Evolutionary conservation across 352 stramenopile species (phyloP).

Genomic region (Pythium scleroteichum): DNA sequence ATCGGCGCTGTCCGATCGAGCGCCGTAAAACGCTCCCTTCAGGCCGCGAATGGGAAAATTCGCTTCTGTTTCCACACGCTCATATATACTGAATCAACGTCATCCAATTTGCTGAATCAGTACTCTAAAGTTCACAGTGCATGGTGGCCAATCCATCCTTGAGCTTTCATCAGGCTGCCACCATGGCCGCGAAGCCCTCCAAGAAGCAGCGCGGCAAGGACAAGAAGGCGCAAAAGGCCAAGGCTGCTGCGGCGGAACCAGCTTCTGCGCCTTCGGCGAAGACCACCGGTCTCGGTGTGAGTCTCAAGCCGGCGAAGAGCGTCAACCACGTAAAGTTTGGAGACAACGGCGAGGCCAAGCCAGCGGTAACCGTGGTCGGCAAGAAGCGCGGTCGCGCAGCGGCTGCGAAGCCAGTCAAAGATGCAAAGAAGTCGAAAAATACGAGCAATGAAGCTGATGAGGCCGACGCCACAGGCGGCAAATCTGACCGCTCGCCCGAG

Average conservation of each 20-base stretch:
- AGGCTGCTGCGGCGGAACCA: slow-evolving; percentile 2
- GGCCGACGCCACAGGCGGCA: slow-evolving; percentile 39
- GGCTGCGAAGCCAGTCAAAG: slow-evolving; percentile 19
- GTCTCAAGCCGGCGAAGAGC: slow-evolving; percentile 23
- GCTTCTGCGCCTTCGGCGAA: slow-evolving; percentile 2
- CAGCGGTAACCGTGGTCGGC: slow-evolving; percentile 18
- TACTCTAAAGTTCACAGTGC: no score
- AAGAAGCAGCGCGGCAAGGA: slow-evolving; percentile 82
- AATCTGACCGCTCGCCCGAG: slow-evolving; percentile 72
- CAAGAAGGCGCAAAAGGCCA: slow-evolving; percentile 41
- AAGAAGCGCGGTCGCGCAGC: slow-evolving; percentile 51
- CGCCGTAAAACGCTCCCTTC: no score
- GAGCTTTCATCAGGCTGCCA: not conserved
- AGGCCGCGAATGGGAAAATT: no score
- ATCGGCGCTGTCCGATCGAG: no score
- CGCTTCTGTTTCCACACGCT: no score
- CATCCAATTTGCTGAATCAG: no score
- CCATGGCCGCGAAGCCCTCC: slow-evolving; percentile 64
- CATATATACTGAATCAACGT: no score
- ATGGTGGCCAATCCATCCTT: not conserved
- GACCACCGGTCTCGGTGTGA: slow-evolving; percentile 17
- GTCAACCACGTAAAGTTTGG: slow-evolving; percentile 70
- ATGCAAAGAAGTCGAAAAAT: not conserved
- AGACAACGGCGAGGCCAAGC: slow-evolving; percentile 54
- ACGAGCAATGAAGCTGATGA: slow-evolving; percentile 12